Base-by-base conservation (phyloP, 805 yeast genomes). In the Priceomyces melissophilus region DNA sequence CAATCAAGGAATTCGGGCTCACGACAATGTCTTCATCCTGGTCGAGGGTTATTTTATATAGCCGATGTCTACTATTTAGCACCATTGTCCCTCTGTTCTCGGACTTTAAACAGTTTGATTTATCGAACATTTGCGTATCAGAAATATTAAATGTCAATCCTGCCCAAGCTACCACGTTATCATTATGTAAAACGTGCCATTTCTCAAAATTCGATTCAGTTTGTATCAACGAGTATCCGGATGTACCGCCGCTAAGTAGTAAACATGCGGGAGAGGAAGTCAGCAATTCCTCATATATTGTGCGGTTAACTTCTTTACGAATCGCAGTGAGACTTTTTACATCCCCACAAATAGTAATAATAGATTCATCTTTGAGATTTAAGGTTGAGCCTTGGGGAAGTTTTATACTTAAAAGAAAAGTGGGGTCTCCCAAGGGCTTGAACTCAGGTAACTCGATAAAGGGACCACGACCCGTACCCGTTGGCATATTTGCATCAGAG, bases 301-400 rank as follows among this genome's bases (percentile, higher is more conserved):
- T 31, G 23, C 39, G 31, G 38, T 38, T 38, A 29, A 48, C 32
- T 9, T 27, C 6, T 35, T 37, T 42, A 3, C 39, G 32, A 10
- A 25, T 30, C 29, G 39, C 57, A 14, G 50, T 47, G 36, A 69
- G 38, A 11, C 56, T 54, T 12, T 50, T 40, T 5, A 67, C 41
- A 35, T 69, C 61, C 1, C 79, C 79, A 53, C 73, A 71, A 37
- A 73, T 53, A 1, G 74, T 78, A 10, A 74, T 53, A 28, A 75
- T 53, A 3, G 67, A 56, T 13, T 73, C 72, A 35, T 64, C 61
- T 11, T 61, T 49, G 37, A 66, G 64, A 44, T 60, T 62, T 31
- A 73, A 44, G 15, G 57, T 59, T 1, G 73, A 58, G 3, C 71
- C 61, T 25, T 66, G 60, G 2, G 80, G 80, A 26, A 75, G 44